phyloP scores from a whole-genome alignment of 169 alveolate species.

The Cryptosporidium felis region DNA sequence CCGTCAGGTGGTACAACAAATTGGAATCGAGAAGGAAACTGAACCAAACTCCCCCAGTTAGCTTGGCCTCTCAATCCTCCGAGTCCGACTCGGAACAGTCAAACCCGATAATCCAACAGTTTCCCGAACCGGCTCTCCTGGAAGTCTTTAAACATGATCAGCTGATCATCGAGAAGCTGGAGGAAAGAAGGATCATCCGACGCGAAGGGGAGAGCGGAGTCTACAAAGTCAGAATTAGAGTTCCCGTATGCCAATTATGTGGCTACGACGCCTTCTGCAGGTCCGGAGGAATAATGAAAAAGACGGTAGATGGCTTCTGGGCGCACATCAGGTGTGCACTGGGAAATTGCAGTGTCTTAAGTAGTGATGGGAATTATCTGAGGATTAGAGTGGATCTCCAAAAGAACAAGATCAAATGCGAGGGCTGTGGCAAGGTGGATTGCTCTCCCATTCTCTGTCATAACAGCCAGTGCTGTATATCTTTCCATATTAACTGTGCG shows the following conservation, averaged over 20 bases:
- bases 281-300: conserved; percentile 68
- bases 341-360: neutral
- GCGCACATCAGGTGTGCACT: conserved; percentile 66
- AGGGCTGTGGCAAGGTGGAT: conserved; percentile 35
- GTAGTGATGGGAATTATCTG: conserved; percentile 47
- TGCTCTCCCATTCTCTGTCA: conserved; percentile 56
- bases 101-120: too few relatives aligned
- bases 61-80: too few relatives aligned
- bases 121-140: neutral
- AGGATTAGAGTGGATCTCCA: conserved; percentile 31
- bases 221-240: conserved; percentile 19
- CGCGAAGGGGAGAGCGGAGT: neutral
- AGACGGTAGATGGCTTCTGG: conserved; percentile 50
- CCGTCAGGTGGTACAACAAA: conserved; percentile 34
- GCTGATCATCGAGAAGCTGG: neutral
- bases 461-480: conserved; percentile 14
- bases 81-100: too few relatives aligned
- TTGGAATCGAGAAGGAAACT: neutral
- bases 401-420: conserved; percentile 42
- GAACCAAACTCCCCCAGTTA: conserved; percentile 65
- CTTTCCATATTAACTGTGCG: conserved; percentile 47
- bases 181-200: neutral
- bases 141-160: neutral
- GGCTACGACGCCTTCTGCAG: conserved; percentile 59
- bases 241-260: conserved; percentile 64